Evolutionary conservation across 192 early-diverging fungal species (phyloP).

Genomic region (Gryganskiella cystojenkinii): DNA sequence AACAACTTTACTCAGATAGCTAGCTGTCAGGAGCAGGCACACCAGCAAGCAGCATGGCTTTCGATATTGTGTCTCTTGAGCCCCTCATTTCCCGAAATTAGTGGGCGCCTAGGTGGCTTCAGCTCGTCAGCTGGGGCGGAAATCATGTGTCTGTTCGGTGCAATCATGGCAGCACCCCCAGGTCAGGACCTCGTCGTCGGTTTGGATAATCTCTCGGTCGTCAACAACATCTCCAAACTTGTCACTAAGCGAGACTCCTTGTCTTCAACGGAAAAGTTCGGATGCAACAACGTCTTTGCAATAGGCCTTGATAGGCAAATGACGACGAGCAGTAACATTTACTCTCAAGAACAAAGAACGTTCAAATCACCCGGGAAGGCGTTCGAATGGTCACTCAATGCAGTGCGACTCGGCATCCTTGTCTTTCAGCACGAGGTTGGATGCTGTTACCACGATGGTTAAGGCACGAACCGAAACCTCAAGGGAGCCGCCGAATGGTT

Average conservation of each 20-base stretch:
- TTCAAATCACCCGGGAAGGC: conserved; percentile 56
- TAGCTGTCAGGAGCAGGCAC: neutral
- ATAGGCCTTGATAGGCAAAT: too few relatives aligned
- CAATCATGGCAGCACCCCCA: neutral
- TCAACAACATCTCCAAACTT: too few relatives aligned
- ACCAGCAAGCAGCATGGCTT: conserved; percentile 1
- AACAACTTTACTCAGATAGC: neutral
- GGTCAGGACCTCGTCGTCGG: neutral
- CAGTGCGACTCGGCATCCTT: conserved; percentile 59
- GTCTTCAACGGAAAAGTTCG: too few relatives aligned
- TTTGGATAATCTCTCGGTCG: too few relatives aligned
- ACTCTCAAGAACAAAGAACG: conserved; percentile 46
- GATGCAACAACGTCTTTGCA: too few relatives aligned
- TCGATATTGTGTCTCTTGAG: neutral
- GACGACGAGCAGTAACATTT: conserved; percentile 49
- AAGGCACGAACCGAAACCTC: conserved; percentile 59
- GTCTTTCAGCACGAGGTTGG: conserved; percentile 62
- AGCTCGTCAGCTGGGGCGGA: conserved; percentile 5
- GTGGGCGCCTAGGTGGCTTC: neutral
- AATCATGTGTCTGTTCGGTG: neutral
- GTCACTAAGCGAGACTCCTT: too few relatives aligned
- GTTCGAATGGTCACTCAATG: conserved; percentile 65
- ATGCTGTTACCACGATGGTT: conserved; percentile 72
- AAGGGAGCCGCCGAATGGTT: conserved; percentile 71
- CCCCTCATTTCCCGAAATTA: neutral